A percentile compares a stretch with the other conserved stretches of the same genome.
Evolutionary conservation across 2,329 filamentous ascomycete genomes (phyloP).

Genomic region (Aureobasidium sp.): DNA sequence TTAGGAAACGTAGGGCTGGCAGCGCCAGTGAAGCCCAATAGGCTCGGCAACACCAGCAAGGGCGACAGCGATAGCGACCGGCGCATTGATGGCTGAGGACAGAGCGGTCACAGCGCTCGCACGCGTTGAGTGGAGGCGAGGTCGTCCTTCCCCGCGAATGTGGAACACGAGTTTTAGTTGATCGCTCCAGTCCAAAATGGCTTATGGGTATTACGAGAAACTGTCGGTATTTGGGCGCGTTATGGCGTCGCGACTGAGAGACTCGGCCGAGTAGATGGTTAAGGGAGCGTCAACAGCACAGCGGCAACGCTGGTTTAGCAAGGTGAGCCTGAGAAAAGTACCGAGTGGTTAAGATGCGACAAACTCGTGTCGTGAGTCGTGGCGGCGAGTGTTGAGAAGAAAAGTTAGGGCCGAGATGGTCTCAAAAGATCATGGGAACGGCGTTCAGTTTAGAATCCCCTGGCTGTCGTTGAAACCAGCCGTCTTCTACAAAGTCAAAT

Average conservation of each 20-base stretch:
- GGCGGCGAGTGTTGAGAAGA: neutral
- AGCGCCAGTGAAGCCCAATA: neutral
- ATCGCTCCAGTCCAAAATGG: neutral
- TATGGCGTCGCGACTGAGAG: neutral
- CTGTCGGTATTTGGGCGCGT: neutral
- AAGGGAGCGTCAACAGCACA: neutral
- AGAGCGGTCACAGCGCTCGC: neutral
- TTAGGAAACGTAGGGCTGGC: neutral
- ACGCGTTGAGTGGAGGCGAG: neutral
- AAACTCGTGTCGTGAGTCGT: neutral
- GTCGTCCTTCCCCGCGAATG: neutral
- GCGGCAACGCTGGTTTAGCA: neutral
- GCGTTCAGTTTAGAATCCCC: neutral
- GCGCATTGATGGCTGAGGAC: neutral
- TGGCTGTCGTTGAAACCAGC: neutral
- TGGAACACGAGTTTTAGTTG: neutral
- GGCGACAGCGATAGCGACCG: neutral
- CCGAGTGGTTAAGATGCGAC: neutral
- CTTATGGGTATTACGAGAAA: neutral
- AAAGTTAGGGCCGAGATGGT: conserved; percentile 3
- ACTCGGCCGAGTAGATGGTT: neutral
- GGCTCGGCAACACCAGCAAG: neutral
- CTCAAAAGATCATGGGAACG: conserved; percentile 2
- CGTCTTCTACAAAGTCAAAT: neutral
- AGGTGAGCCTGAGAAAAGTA: neutral